Evolutionary conservation across 805 yeast species (phyloP).

Genomic region (Kuraishia borneana): DNA sequence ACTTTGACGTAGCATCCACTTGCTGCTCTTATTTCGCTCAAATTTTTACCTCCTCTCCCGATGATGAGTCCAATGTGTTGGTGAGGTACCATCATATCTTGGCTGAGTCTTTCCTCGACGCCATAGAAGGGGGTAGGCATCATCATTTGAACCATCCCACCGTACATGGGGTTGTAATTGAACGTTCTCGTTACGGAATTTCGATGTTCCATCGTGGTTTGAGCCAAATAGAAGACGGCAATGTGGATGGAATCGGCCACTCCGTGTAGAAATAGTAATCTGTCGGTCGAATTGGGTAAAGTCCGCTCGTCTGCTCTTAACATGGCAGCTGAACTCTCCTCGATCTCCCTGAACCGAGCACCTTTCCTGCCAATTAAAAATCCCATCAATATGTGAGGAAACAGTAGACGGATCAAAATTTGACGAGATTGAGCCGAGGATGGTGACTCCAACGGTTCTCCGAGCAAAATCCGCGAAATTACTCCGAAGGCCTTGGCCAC

Average conservation of each 20-base stretch:
- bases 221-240: constrained; percentile 66
- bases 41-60: constrained; percentile 78
- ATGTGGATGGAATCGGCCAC: constrained; percentile 84
- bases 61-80: constrained; percentile 75
- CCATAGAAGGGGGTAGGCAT: neutral
- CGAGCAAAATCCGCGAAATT: constrained; percentile 52
- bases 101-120: constrained; percentile 41
- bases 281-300: constrained; percentile 68
- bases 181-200: constrained; percentile 45
- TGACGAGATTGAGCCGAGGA: constrained; percentile 43
- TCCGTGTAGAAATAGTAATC: constrained; percentile 59
- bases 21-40: constrained; percentile 62
- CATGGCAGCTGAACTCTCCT: constrained; percentile 69
- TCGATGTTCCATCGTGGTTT: constrained; percentile 52
- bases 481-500: constrained; percentile 79
- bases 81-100: constrained; percentile 68
- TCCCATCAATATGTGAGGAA: constrained; percentile 76
- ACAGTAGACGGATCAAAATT: constrained; percentile 46
- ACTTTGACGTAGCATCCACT: constrained; percentile 72
- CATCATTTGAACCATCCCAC: neutral
- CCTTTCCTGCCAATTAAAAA: constrained; percentile 74
- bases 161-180: constrained; percentile 47
- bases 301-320: constrained; percentile 64
- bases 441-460: constrained; percentile 55
- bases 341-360: constrained; percentile 65